Conservation (phyloP, 129 eudicot species). For the Arctium lappa region DNA sequence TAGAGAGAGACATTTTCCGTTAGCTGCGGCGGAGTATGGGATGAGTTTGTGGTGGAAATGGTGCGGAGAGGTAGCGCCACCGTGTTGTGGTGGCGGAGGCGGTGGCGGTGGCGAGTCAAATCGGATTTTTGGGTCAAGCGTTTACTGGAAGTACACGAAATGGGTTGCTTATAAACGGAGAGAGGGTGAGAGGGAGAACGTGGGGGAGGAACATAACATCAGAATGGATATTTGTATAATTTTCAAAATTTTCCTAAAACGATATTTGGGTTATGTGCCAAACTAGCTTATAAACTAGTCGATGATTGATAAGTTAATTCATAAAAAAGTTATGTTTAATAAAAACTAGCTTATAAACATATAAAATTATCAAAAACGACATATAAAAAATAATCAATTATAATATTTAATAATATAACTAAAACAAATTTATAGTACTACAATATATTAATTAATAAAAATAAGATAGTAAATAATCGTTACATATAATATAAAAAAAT, state of each 20-base stretch:
- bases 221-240: conserved; percentile 13
- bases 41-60: neutral
- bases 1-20: conserved; percentile 31
- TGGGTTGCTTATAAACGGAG: conserved; percentile 21
- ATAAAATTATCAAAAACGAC: too few relatives aligned
- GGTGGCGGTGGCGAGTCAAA: conserved; percentile 8
- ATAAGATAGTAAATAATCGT: too few relatives aligned
- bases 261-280: neutral
- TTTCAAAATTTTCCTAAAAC: neutral
- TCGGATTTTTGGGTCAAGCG: neutral
- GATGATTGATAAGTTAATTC: too few relatives aligned
- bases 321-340: too few relatives aligned
- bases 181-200: conserved; percentile 22
- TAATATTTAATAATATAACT: too few relatives aligned
- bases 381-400: too few relatives aligned
- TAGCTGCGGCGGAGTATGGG: neutral
- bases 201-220: conserved; percentile 18
- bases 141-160: conserved; percentile 21
- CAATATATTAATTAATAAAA: too few relatives aligned
- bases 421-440: too few relatives aligned
- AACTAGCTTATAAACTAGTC: neutral
- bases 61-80: conserved; percentile 8
- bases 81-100: neutral
- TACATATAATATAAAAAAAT: too few relatives aligned
- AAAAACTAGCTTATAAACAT: too few relatives aligned